Conservation (phyloP, 805 yeast species). For the Saccharomycopsis capsularis region DNA sequence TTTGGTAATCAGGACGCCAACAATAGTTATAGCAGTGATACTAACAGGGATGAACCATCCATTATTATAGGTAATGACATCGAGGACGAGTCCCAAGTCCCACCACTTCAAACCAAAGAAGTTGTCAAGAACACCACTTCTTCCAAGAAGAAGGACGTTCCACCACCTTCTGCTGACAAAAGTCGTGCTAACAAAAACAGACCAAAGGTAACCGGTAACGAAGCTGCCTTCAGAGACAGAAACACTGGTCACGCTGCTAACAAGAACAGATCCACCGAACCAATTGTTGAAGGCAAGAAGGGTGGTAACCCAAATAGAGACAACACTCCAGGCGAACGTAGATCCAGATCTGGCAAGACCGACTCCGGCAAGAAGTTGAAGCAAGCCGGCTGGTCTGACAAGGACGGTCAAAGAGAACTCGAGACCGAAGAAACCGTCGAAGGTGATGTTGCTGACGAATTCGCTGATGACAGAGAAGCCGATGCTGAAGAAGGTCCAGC, state of each 20-base stretch:
- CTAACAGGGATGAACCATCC: too few relatives aligned
- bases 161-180: constrained; percentile 78
- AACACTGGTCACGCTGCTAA: constrained; percentile 59
- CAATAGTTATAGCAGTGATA: too few relatives aligned
- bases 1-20: too few relatives aligned
- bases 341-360: constrained; percentile 72
- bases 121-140: constrained; percentile 76
- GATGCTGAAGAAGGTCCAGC: constrained; percentile 41
- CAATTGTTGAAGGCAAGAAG: constrained; percentile 47
- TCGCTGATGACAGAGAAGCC: constrained; percentile 35
- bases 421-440: constrained; percentile 42
- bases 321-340: constrained; percentile 65
- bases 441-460: constrained; percentile 33
- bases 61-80: constrained; percentile 74
- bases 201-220: constrained; percentile 61
- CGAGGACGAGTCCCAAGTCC: constrained; percentile 62
- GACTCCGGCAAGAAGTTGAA: constrained; percentile 80
- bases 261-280: constrained; percentile 42
- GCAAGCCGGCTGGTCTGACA: constrained; percentile 81
- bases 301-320: constrained; percentile 46
- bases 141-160: constrained; percentile 77
- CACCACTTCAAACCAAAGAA: constrained; percentile 55
- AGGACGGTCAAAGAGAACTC: constrained; percentile 61
- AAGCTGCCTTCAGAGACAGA: constrained; percentile 75
- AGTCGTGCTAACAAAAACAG: constrained; percentile 68